Conservation (phyloP, 805 yeast genomes). For the Cyberlindnera mycetangii region DNA sequence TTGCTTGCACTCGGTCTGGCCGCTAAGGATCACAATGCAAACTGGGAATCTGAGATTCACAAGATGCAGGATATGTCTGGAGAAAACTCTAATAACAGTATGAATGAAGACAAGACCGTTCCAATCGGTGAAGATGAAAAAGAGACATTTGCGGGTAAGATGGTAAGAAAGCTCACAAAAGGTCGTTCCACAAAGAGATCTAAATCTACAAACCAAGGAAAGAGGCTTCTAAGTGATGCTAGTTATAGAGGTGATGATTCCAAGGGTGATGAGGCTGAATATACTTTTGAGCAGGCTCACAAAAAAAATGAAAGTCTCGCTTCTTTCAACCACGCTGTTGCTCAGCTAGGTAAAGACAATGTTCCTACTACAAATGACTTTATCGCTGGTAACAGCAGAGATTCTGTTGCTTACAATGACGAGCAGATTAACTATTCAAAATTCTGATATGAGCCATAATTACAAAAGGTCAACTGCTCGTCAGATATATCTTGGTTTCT, state of each 20-base stretch:
- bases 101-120: constrained; percentile 28
- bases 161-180: constrained; percentile 42
- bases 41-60: constrained; percentile 63
- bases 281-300: constrained; percentile 15
- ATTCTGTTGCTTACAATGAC: neutral
- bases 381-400: constrained; percentile 12
- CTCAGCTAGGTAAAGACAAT: constrained; percentile 9
- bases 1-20: constrained; percentile 73
- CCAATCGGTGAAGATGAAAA: constrained; percentile 34
- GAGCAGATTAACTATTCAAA: constrained; percentile 11
- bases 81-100: constrained; percentile 19
- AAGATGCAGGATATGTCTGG: constrained; percentile 19
- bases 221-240: constrained; percentile 15
- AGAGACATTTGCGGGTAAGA: constrained; percentile 40
- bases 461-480: neutral
- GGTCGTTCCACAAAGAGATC: constrained; percentile 22
- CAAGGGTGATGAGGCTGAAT: constrained; percentile 1
- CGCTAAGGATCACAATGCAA: constrained; percentile 75
- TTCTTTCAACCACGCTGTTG: constrained; percentile 19
- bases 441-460: constrained; percentile 10
- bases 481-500: too few species aligned
- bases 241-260: constrained; percentile 5
- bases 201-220: constrained; percentile 15
- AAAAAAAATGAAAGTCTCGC: constrained; percentile 19
- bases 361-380: constrained; percentile 23